Base-by-base conservation (phyloP, 75 land plant species). In the Pinus tabuliformis region DNA sequence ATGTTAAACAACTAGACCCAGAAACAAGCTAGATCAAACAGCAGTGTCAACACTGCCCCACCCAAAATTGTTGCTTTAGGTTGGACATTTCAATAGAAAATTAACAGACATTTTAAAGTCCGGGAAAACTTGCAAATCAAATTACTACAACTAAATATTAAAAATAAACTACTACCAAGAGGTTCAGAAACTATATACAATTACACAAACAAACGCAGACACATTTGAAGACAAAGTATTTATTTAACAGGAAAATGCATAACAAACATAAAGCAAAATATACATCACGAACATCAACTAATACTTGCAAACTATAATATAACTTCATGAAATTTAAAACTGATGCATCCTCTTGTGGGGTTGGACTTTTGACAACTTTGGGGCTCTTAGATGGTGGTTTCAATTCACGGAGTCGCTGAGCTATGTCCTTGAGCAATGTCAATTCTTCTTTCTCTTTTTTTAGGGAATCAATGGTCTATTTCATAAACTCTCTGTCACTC, bases 401-500 rank as follows among this genome's bases (percentile, higher is more conserved):
- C 37, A 78, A 83, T 66, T 88, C 91, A 59, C 83, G 91, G 70
- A 89, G 73, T 30, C 91, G 87, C 65, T 94, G 94, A 64, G 94
- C 87, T 45, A 94, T 86, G 78, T 91, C 94, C 80, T 81, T 88
- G 26, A 94, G 82, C 68, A 91, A 78, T 28, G 84, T 81, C 75
- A 91, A 42, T 68, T 94, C 92, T 20, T 86, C 90, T 74, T 91
- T 94, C 70, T 94, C 94, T 56, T 85, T 83, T 12, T 89, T 80
- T 83, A 94, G 82, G 33, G 94, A 91, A 59, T 88, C 79, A 72
- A 94, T 83, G 56, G 92, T 85, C 36, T 91, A 89, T 84, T 83
- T 91, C 97, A 94, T 86, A 52, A 89, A 88, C 74, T 86, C 83
- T 79, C 89, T 86, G 54, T 94, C 94, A 52, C 88, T 94, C 79